phyloP scores from a whole-genome alignment of 2,329 filamentous ascomycete genomes.

The Scedosporium aurantiacum region DNA sequence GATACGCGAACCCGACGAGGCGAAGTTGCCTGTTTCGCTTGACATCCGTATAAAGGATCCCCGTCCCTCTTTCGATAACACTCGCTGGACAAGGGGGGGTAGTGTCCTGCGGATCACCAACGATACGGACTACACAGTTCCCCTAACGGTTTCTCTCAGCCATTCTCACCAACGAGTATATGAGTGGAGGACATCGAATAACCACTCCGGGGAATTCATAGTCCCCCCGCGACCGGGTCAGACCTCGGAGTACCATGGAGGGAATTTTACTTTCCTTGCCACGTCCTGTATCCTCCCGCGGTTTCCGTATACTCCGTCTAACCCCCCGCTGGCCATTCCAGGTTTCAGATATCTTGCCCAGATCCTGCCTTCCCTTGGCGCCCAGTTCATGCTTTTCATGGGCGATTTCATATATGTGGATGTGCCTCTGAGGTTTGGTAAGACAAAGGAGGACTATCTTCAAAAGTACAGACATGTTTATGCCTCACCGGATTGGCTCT shows the following conservation, averaged over 20 bases:
- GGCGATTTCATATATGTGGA: conserved; percentile 89
- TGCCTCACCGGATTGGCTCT: conserved; percentile 80
- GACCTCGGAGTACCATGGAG: conserved; percentile 46
- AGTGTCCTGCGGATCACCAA: conserved; percentile 56
- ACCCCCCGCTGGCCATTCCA: conserved; percentile 71
- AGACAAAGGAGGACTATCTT: conserved; percentile 63
- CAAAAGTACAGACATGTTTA: conserved; percentile 95
- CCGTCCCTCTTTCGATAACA: conserved; percentile 39
- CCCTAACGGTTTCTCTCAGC: conserved; percentile 51
- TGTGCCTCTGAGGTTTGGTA: conserved; percentile 71
- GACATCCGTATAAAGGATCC: conserved; percentile 49
- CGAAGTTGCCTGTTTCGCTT: conserved; percentile 64
- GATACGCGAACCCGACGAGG: conserved; percentile 69
- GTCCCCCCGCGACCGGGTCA: conserved; percentile 63
- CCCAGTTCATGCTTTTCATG: conserved; percentile 71
- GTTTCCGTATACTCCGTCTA: conserved; percentile 78
- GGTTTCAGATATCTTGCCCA: conserved; percentile 68
- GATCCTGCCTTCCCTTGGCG: conserved; percentile 59
- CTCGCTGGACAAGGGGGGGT: conserved; percentile 57
- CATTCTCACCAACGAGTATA: conserved; percentile 64
- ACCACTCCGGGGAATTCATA: conserved; percentile 71
- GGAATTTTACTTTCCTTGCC: conserved; percentile 79
- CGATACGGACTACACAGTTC: conserved; percentile 71
- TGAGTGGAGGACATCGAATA: conserved; percentile 77
- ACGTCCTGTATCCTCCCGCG: conserved; percentile 81